phyloP scores from a whole-genome alignment of 352 stramenopile species.

The Pythium dissimile region DNA sequence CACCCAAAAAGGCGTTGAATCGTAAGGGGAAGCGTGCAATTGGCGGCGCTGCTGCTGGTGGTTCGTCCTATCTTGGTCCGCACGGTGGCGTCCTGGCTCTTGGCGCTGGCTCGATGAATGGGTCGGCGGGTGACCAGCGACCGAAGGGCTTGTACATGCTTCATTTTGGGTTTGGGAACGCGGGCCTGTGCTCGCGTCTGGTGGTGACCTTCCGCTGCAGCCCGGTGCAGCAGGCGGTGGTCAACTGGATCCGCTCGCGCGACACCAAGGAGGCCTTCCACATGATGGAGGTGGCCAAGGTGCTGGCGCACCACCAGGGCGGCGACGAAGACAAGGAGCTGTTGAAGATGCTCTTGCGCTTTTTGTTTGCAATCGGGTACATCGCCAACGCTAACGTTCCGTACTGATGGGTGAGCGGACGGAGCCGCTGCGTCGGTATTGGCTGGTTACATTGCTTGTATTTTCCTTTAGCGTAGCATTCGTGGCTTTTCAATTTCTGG shows the following conservation, averaged over 20 bases:
- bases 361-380: slow-evolving; percentile 45
- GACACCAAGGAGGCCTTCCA: slow-evolving; percentile 21
- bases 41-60: not conserved
- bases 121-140: not conserved
- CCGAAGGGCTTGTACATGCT: slow-evolving; percentile 31
- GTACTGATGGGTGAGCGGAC: not conserved
- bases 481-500: too few species aligned
- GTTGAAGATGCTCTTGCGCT: slow-evolving; percentile 44
- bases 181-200: slow-evolving; percentile 25
- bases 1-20: slow-evolving; percentile 30
- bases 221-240: slow-evolving; percentile 32
- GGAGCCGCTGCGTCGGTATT: not conserved
- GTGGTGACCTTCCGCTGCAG: slow-evolving; percentile 55
- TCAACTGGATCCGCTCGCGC: slow-evolving; percentile 53
- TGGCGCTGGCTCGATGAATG: not conserved
- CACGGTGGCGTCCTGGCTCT: too few species aligned
- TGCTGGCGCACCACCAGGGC: slow-evolving; percentile 6
- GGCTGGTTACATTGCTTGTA: not conserved
- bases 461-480: not conserved
- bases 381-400: slow-evolving; percentile 34
- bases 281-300: slow-evolving; percentile 27
- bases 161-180: slow-evolving; percentile 31
- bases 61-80: too few species aligned
- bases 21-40: slow-evolving; percentile 34
- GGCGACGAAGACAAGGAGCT: slow-evolving; percentile 21